Base-by-base conservation (phyloP, 768 basidiomycete species). In the Pulveroboletus ravenelii region DNA sequence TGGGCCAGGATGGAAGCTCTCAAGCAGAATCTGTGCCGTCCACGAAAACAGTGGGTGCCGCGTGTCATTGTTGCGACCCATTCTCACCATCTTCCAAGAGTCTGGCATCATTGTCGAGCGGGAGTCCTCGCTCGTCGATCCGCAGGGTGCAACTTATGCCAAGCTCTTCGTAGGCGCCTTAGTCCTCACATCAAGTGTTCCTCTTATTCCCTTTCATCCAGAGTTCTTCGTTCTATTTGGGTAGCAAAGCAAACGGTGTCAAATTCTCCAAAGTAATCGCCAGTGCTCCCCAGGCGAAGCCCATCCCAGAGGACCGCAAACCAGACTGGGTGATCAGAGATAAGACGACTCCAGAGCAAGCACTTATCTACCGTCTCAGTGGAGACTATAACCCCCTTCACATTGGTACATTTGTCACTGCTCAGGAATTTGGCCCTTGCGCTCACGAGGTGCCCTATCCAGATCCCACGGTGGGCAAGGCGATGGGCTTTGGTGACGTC, bases 301-400 rank as follows among this genome's bases (percentile, higher is more conserved):
- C 75, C 14, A 72, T 80, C 44, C 83, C 82, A 31, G 81, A 78
- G 59, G 78, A 78, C 69, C 76, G 78, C 46, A 74, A 76, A 46
- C 76, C 87, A 1, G 78, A 85, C 62, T 80, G 78, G 71, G 73
- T 79, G 14, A 70, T 85, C 50, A 70, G 71, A 38, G 85, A 89
- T 42, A 73, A 81, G 63, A 84, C 82, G 0, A 76, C 78, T 2
- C 72, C 78, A 5, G 81, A 84, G 47, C 86, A 88, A 64, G 87
- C 87, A 1, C 64, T 84, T 41, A 54, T 84, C 46, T 89, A 84
- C 72, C 81, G 87, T 18, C 77, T 89, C 15, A 85, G 81, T 37
- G 87, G 87, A 10, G 87, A 89, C 63, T 89, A 87, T 64, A 88
- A 89, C 64, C 84, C 87, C 6, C 74, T 89, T 3, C 87, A 89